Evolutionary conservation across 2,329 filamentous ascomycete genomes (phyloP).

Genomic region (Bipolaris zeicola): DNA sequence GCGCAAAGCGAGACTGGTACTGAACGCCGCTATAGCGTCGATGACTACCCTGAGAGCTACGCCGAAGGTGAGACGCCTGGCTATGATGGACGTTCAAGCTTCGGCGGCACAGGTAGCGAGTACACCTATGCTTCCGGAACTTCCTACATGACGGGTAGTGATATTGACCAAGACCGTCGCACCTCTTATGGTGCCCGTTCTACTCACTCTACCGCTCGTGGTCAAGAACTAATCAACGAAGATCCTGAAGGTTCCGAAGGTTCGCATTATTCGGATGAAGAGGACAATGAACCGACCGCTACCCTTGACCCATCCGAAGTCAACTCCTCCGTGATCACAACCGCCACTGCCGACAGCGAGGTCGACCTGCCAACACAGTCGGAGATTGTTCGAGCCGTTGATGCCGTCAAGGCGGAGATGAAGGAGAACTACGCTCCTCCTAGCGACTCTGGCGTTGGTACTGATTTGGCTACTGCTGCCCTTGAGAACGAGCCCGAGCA

Average conservation of each 20-base stretch:
- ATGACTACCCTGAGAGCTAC: constrained; percentile 43
- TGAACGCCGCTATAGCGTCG: constrained; percentile 47
- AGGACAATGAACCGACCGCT: constrained; percentile 38
- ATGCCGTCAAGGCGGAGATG: constrained; percentile 39
- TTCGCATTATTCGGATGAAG: constrained; percentile 39
- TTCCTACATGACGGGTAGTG: constrained; percentile 55
- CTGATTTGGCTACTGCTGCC: constrained; percentile 44
- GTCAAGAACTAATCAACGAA: constrained; percentile 40
- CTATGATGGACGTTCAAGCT: constrained; percentile 48
- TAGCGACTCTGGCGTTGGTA: constrained; percentile 47
- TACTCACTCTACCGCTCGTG: constrained; percentile 40
- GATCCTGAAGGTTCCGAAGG: constrained; percentile 35
- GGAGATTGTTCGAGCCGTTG: constrained; percentile 39
- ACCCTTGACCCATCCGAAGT: constrained; percentile 36
- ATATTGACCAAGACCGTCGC: constrained; percentile 50
- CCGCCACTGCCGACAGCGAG: constrained; percentile 25
- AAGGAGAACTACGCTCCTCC: constrained; percentile 33
- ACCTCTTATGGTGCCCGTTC: constrained; percentile 50
- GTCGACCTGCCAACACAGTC: constrained; percentile 38
- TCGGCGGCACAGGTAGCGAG: constrained; percentile 50
- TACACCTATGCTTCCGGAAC: constrained; percentile 56
- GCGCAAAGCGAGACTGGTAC: constrained; percentile 47
- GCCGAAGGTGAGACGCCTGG: constrained; percentile 45
- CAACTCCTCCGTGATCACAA: constrained; percentile 32
- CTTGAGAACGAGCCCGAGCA: constrained; percentile 28